A percentile compares a stretch with the other conserved stretches of the same genome.
Evolutionary conservation across 352 stramenopile species (phyloP).

Genomic region (Phytopythium oedochilum): DNA sequence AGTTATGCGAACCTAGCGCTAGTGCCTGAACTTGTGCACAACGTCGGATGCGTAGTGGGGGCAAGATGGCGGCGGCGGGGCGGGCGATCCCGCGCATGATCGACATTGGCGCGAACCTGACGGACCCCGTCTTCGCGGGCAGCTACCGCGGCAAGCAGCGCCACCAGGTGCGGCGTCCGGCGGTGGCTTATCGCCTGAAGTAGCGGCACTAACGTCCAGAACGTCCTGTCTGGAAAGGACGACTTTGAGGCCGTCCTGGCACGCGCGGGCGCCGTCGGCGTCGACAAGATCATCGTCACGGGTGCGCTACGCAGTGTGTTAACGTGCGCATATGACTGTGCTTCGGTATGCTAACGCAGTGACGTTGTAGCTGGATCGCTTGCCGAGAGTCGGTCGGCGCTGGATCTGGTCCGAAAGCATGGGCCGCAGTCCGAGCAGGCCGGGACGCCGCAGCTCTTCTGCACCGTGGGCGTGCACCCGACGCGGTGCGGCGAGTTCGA

Average conservation of each 20-base stretch:
- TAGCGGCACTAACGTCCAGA: not conserved
- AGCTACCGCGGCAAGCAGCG: constrained; percentile 87
- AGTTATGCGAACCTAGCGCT: constrained; percentile 11
- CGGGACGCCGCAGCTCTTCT: constrained; percentile 35
- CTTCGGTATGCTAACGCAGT: too few species aligned
- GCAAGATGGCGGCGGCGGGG: constrained; percentile 1
- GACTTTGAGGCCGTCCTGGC: constrained; percentile 58
- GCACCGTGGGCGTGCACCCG: constrained; percentile 88
- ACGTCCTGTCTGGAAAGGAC: too few species aligned
- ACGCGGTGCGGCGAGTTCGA: constrained; percentile 91
- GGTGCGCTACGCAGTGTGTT: too few species aligned
- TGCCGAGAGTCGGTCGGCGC: constrained; percentile 29
- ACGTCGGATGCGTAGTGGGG: not conserved
- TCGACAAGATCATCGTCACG: constrained; percentile 92
- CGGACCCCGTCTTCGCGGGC: constrained; percentile 90
- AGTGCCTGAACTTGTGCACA: too few species aligned
- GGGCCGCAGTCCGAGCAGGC: not conserved
- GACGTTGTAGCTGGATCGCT: constrained; percentile 38
- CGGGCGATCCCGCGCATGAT: constrained; percentile 39
- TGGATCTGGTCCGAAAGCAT: constrained; percentile 23
- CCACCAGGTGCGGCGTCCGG: constrained; percentile 53
- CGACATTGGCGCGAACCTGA: constrained; percentile 94
- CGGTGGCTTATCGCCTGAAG: not conserved
- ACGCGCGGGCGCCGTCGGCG: constrained; percentile 74
- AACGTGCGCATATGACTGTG: too few species aligned